phyloP scores from a whole-genome alignment of 208 protist genomes.

The Crithidia expoeki region DNA sequence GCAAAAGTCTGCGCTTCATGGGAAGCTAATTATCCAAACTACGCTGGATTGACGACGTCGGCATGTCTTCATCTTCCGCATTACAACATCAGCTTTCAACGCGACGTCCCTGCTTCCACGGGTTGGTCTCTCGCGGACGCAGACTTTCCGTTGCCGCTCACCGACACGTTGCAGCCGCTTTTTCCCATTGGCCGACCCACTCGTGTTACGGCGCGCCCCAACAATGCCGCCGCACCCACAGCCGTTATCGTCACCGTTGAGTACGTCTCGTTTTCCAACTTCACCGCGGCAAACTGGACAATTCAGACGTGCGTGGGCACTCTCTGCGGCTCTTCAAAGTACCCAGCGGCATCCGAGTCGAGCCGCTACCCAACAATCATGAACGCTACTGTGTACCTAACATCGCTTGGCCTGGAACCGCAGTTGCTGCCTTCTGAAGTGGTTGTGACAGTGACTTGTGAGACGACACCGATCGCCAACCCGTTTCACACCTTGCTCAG shows the following conservation, averaged over 20 bases:
- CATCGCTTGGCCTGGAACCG: neutral
- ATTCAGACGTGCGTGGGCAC: conserved; percentile 14
- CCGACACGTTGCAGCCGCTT: conserved; percentile 31
- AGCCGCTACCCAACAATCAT: conserved; percentile 17
- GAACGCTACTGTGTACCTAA: neutral
- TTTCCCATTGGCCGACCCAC: conserved; percentile 37
- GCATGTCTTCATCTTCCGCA: conserved; percentile 27
- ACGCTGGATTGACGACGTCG: conserved; percentile 33
- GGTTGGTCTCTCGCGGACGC: conserved; percentile 32
- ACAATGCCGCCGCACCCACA: conserved; percentile 9
- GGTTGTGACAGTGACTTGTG: conserved; percentile 17
- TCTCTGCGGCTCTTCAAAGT: conserved; percentile 6
- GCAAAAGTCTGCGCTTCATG: neutral
- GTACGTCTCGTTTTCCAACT: conserved; percentile 37
- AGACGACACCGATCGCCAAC: conserved; percentile 18
- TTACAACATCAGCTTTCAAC: conserved; percentile 33
- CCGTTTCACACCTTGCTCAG: conserved; percentile 27
- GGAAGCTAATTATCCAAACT: neutral
- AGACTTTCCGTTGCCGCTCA: conserved; percentile 28
- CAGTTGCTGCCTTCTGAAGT: conserved; percentile 4
- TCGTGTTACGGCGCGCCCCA: conserved; percentile 24
- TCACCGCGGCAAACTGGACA: conserved; percentile 29
- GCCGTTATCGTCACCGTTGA: conserved; percentile 26
- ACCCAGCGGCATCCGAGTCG: neutral
- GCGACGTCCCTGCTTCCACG: conserved; percentile 28